Conservation (phyloP, 306 rosid genomes). For the Alnus glutinosa region DNA sequence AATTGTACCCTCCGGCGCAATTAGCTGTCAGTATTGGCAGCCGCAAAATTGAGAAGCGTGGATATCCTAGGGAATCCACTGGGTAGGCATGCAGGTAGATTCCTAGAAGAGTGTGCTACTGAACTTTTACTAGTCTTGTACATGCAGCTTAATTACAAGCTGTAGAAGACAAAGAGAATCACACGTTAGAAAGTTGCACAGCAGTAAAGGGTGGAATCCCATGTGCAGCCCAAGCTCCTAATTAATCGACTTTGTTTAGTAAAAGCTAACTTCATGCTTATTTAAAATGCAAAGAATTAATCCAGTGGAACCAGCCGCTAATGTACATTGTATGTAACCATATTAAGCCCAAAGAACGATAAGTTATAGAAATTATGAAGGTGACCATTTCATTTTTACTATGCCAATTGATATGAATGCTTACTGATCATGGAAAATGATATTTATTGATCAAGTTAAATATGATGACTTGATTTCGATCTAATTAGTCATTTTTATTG, state of each 20-base stretch:
- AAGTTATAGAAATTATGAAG: no score
- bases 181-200: not conserved
- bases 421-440: no score
- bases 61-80: conserved; percentile 16
- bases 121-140: not conserved
- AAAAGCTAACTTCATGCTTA: no score
- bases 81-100: conserved; percentile 11
- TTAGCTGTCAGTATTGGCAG: not conserved
- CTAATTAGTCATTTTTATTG: no score
- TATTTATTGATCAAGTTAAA: no score
- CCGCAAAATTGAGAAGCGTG: conserved; percentile 27
- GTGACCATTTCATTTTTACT: no score
- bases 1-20: no score
- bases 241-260: no score
- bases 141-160: not conserved
- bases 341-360: no score
- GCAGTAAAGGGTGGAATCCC: conserved; percentile 20
- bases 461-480: no score
- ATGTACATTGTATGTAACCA: no score
- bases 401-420: no score
- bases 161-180: conserved; percentile 30
- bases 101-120: not conserved
- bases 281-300: not conserved
- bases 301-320: not conserved
- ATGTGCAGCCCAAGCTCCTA: conserved; percentile 17